A percentile compares a stretch with the other conserved stretches of the same genome.
These are phyloP conservation scores for Pinguiococcus pyrenoidosus DNA, from an alignment of 108 stramenopile genomes.

Conservation along the genomic window DNA sequence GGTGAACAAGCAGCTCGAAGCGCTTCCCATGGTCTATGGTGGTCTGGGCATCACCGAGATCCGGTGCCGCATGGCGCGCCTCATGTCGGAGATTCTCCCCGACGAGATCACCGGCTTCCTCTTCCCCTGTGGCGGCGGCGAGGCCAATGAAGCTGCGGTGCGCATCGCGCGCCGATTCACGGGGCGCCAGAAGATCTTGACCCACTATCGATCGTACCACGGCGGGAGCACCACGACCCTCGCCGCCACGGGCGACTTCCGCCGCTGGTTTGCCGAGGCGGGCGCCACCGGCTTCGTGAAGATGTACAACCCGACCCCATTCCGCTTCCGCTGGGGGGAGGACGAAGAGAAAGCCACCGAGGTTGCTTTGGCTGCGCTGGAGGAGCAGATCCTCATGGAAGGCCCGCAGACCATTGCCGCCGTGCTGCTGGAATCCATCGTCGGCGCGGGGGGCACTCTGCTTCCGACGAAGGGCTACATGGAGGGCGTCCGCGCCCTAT, in stretches of 20 bases:
- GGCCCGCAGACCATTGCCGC: constrained; percentile 36
- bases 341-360: constrained; percentile 35
- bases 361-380: constrained; percentile 40
- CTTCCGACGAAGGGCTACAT: constrained; percentile 39
- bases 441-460: constrained; percentile 34
- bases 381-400: constrained; percentile 54
- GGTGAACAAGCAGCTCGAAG: constrained; percentile 34
- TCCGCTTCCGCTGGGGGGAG: constrained; percentile 42
- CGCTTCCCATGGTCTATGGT: constrained; percentile 41
- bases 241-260: constrained; percentile 40
- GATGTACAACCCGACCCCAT: constrained; percentile 44
- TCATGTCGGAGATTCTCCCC: constrained; percentile 43
- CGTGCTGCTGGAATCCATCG: constrained; percentile 28
- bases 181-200: constrained; percentile 47
- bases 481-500: constrained; percentile 48
- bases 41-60: constrained; percentile 45
- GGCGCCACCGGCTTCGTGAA: constrained; percentile 42
- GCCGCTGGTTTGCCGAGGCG: constrained; percentile 42
- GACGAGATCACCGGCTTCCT: constrained; percentile 35
- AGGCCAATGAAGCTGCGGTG: constrained; percentile 46
- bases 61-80: constrained; percentile 36
- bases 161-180: constrained; percentile 45
- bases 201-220: constrained; percentile 45
- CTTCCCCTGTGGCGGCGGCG: constrained; percentile 35
- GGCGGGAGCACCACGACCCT: constrained; percentile 35